Evolutionary conservation across 2,329 filamentous ascomycete genomes (phyloP), one percentile per base, ranked within the genome.

Genomic region (Ascochyta koolunga): DNA sequence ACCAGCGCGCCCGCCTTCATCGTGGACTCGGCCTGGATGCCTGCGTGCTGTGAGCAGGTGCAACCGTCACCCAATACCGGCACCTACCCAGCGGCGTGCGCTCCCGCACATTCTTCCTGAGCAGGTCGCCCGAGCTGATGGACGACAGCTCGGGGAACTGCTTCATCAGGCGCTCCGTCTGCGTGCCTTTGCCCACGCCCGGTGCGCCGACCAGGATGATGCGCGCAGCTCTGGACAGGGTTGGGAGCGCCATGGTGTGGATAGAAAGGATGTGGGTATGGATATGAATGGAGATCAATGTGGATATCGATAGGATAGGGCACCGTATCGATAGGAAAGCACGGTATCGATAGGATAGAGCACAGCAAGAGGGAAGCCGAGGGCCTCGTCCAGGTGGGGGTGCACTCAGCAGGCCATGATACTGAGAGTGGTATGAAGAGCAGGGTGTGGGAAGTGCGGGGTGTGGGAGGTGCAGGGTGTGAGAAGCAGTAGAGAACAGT

Each of bases 131-230:
- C 4, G 95, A 96, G 77, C 91, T 96, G 75, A 99, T 93, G 16
- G 92, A 88, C 47, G 91, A 89, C 40, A 99, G 82, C 70, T 97
- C 90, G 3, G 93, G 91, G 72, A 95, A 99, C 63, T 90, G 87
- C 65, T 87, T 81, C 64, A 98, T 87, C 59, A 99, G 82, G 58
- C 95, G 87, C 75, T 96, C 90, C 45, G 91, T 91, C 79, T 99
- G 95, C 3, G 95, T 99, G 59, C 93, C 95, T 77, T 99, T 99
- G 59, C 95, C 95, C 52, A 96, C 95, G 54, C 93, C 93, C n/a
- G 95, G 95, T 46, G 93, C 93, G 66, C 95, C 95, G 67, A 99
- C 86, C 64, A 99, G 86, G 71, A 99, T 98, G 60, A 98, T 88
- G 59, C 95, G 89, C 49, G 95, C 95, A 53, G 95, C 93, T 78